These are phyloP conservation scores for Vicia villosa DNA, from an alignment of 306 rosid species.

Conservation along the genomic window DNA sequence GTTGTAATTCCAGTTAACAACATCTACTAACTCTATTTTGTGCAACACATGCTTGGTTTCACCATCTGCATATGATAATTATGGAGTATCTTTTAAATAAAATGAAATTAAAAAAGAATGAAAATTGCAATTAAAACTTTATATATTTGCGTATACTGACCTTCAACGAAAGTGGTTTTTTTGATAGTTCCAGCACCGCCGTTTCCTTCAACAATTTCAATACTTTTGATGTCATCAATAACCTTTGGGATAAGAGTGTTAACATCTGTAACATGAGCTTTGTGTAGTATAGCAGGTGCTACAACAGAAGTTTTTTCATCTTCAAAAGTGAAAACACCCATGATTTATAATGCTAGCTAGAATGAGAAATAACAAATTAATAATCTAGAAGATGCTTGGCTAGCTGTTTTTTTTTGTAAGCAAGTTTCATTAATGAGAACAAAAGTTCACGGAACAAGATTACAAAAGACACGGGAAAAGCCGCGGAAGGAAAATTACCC, in stretches of 20 bases:
- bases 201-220: constrained; percentile 39
- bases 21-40: constrained; percentile 36
- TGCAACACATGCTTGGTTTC: constrained; percentile 37
- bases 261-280: constrained; percentile 31
- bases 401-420: no score
- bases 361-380: background rate
- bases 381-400: background rate
- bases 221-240: constrained; percentile 4
- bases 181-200: constrained; percentile 50
- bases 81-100: no score
- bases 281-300: constrained; percentile 36
- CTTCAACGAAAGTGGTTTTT: constrained; percentile 41
- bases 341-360: no score
- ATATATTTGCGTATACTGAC: background rate
- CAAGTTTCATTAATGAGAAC: no score
- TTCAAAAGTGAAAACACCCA: constrained; percentile 39
- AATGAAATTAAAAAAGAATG: background rate
- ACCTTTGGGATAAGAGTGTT: constrained; percentile 27
- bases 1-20: constrained; percentile 17
- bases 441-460: no score
- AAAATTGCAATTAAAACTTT: no score
- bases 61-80: constrained; percentile 25
- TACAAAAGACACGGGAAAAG: no score
- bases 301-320: constrained; percentile 27
- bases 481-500: no score